Percentiles rank a stretch among this genome's conserved stretches.
Conservation (phyloP, 495 filamentous ascomycete genomes). For the Trichodelitschia bisporula region DNA sequence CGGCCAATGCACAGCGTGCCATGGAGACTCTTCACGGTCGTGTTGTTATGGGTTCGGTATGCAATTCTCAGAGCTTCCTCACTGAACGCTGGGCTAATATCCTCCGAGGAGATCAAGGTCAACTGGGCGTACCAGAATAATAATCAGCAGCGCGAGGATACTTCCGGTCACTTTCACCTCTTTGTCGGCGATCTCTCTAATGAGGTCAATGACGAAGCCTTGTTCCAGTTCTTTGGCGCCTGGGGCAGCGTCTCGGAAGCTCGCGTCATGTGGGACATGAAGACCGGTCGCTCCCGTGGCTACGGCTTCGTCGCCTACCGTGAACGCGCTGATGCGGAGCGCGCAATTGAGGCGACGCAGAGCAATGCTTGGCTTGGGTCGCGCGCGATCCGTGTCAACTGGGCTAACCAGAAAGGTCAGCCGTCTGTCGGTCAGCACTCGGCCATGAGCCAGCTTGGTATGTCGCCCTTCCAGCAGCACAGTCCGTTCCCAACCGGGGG, state of each 20-base stretch:
- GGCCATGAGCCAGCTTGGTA: slow-evolving; percentile 91
- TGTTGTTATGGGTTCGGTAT: too few relatives aligned
- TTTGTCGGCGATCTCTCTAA: slow-evolving; percentile 97
- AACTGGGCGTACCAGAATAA: slow-evolving; percentile 99
- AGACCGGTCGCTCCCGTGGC: slow-evolving; percentile 88
- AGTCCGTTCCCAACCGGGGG: slow-evolving; percentile 97
- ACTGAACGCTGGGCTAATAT: too few relatives aligned
- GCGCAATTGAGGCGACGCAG: slow-evolving; percentile 92
- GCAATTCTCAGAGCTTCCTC: too few relatives aligned
- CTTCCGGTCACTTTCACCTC: slow-evolving; percentile 96
- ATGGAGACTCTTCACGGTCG: slow-evolving; percentile 94
- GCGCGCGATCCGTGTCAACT: slow-evolving; percentile 96
- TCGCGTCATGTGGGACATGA: slow-evolving; percentile 99
- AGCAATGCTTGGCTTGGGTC: slow-evolving; percentile 99
- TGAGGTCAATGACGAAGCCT: slow-evolving; percentile 92
- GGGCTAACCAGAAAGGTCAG: slow-evolving; percentile 99
- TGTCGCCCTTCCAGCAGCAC: slow-evolving; percentile 96
- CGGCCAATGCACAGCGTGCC: slow-evolving; percentile 80
- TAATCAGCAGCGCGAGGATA: slow-evolving; percentile 85
- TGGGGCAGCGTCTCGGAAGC: slow-evolving; percentile 97
- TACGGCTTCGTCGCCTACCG: slow-evolving; percentile 98
- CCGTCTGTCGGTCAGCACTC: slow-evolving; percentile 95
- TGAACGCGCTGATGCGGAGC: slow-evolving; percentile 81
- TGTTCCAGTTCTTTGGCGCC: slow-evolving; percentile 85
- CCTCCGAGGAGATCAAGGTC: slow-evolving; percentile 97